Conservation (phyloP, 2,329 filamentous ascomycete species). For the Ilyonectria robusta region DNA sequence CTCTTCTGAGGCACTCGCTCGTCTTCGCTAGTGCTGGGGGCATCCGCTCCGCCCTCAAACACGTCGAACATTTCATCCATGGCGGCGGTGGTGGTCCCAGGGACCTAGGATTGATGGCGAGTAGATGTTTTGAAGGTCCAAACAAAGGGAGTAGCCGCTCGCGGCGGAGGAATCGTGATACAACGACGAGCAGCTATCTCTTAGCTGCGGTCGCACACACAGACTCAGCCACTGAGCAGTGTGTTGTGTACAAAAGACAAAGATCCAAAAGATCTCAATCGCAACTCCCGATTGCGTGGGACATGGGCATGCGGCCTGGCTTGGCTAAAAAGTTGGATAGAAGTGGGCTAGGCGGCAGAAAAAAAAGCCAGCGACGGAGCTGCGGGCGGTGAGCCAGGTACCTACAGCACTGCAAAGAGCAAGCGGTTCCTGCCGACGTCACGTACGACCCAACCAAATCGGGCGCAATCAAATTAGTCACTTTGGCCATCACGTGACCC, state of each 20-base stretch:
- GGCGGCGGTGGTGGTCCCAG: conserved; percentile 37
- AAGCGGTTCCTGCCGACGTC: conserved; percentile 42
- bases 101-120: conserved; percentile 28
- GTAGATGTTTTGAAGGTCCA: not conserved
- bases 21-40: conserved; percentile 59
- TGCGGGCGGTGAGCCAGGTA: conserved; percentile 38
- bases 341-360: conserved; percentile 49
- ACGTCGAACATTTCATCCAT: conserved; percentile 90
- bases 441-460: conserved; percentile 37
- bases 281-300: conserved; percentile 37
- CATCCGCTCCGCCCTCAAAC: conserved; percentile 75
- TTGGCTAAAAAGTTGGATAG: conserved; percentile 45
- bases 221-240: conserved; percentile 19
- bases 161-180: not conserved
- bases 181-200: not conserved
- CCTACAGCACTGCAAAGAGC: not conserved
- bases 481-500: conserved; percentile 40
- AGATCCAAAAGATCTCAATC: conserved; percentile 38
- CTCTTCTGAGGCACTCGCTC: conserved; percentile 62
- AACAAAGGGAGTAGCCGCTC: not conserved
- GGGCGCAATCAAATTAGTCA: conserved; percentile 36
- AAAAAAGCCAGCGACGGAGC: conserved; percentile 40
- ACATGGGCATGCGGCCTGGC: conserved; percentile 35
- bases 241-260: conserved; percentile 34
- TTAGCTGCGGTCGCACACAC: conserved; percentile 8